Evolutionary conservation across 768 basidiomycete species (phyloP).

Genomic region (Inosperma sp.): DNA sequence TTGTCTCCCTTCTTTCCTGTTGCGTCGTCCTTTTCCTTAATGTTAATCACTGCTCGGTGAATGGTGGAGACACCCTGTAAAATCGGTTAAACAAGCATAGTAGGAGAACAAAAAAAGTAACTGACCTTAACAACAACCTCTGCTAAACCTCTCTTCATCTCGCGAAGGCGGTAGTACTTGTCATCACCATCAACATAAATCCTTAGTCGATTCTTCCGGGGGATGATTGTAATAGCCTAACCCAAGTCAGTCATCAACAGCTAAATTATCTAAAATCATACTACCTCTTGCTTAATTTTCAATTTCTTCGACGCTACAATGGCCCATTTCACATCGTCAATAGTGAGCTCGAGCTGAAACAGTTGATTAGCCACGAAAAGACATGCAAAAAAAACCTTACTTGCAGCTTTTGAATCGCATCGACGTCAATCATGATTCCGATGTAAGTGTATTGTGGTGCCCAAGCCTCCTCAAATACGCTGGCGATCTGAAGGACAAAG

Average conservation of each 20-base stretch:
- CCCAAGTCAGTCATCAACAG: constrained; percentile 7
- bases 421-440: constrained; percentile 84
- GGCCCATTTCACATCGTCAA: constrained; percentile 92
- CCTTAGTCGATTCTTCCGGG: constrained; percentile 67
- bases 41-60: constrained; percentile 92
- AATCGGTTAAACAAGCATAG: not conserved
- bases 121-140: constrained; percentile 87
- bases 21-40: constrained; percentile 80
- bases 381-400: constrained; percentile 33
- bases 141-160: constrained; percentile 77
- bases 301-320: constrained; percentile 84
- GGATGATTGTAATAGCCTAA: constrained; percentile 73
- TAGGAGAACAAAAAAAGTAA: not conserved
- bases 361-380: not conserved
- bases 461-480: constrained; percentile 95
- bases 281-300: constrained; percentile 87
- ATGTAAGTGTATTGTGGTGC: constrained; percentile 89
- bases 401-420: constrained; percentile 86
- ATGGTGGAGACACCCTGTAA: constrained; percentile 78
- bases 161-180: constrained; percentile 80
- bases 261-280: too few relatives aligned
- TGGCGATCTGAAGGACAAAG: constrained; percentile 60
- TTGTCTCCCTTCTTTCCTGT: constrained; percentile 84
- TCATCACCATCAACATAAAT: constrained; percentile 76
- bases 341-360: constrained; percentile 77